Percentiles rank a stretch among this genome's conserved stretches.
Conservation (phyloP, 148 eudicot species). For the Selenicereus undatus region DNA sequence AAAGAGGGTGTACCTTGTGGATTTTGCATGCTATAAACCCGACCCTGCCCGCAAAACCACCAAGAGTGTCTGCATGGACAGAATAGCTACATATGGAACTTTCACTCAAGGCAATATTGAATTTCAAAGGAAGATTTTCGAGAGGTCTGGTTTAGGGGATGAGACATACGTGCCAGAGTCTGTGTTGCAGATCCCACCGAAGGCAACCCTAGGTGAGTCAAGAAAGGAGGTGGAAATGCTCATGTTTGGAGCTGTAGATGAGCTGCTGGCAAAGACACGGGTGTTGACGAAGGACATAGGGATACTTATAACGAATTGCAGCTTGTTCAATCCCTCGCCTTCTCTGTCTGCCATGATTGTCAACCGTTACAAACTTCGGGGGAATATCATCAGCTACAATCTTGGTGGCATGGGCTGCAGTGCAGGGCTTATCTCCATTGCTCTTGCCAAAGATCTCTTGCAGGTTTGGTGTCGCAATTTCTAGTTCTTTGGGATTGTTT, state of each 20-base stretch:
- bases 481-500: not conserved
- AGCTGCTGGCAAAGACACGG: constrained; percentile 31
- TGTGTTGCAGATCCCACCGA: constrained; percentile 26
- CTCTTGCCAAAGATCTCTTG: constrained; percentile 37
- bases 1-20: constrained; percentile 26
- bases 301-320: constrained; percentile 35
- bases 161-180: constrained; percentile 29
- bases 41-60: constrained; percentile 24
- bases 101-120: constrained; percentile 32
- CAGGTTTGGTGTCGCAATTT: constrained; percentile 24
- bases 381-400: constrained; percentile 32
- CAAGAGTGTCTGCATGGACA: constrained; percentile 30
- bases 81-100: constrained; percentile 25
- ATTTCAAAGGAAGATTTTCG: constrained; percentile 37
- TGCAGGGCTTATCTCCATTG: constrained; percentile 38
- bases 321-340: constrained; percentile 38
- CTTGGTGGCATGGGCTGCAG: constrained; percentile 50
- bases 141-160: constrained; percentile 34
- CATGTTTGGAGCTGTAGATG: constrained; percentile 36
- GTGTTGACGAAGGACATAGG: constrained; percentile 28
- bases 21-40: constrained; percentile 34
- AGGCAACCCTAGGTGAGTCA: constrained; percentile 23
- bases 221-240: constrained; percentile 32
- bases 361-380: constrained; percentile 39
- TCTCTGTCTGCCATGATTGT: constrained; percentile 40